These are phyloP conservation scores for Cladosporium sp. DNA, from an alignment of 2,329 filamentous ascomycete genomes.

Conservation along the genomic window DNA sequence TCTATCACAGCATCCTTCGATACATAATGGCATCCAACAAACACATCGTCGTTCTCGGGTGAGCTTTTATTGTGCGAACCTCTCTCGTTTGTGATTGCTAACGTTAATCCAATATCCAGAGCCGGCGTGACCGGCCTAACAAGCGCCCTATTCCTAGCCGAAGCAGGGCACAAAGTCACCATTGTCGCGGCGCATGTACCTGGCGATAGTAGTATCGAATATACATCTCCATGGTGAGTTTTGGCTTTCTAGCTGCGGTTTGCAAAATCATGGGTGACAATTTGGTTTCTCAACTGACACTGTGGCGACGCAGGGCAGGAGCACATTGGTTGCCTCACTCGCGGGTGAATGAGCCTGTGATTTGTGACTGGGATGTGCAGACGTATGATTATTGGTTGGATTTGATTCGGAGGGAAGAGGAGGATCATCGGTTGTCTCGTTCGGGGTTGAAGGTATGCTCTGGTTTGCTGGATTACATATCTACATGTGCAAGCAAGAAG, in stretches of 20 bases:
- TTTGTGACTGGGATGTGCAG: constrained; percentile 39
- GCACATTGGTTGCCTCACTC: constrained; percentile 46
- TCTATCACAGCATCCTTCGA: neutral
- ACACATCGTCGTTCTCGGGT: constrained; percentile 8
- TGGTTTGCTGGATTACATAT: neutral
- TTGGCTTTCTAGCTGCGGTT: neutral
- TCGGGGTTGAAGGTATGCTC: constrained; percentile 24
- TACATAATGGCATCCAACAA: neutral
- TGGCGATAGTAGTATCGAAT: constrained; percentile 38
- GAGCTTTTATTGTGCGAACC: no score
- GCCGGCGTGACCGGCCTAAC: constrained; percentile 46
- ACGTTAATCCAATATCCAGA: constrained; percentile 21
- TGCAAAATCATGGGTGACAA: no score
- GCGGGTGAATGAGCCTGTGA: constrained; percentile 26
- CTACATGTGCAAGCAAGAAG: no score
- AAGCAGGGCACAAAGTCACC: constrained; percentile 38
- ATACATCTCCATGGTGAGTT: constrained; percentile 40
- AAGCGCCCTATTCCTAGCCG: constrained; percentile 39
- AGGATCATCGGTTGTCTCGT: constrained; percentile 18
- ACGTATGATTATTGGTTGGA: constrained; percentile 40
- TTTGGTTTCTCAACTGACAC: no score
- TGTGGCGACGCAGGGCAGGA: constrained; percentile 36
- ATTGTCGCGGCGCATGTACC: constrained; percentile 42
- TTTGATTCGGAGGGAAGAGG: constrained; percentile 28
- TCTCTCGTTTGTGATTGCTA: neutral